Percentiles rank a stretch among this genome's conserved stretches.
Evolutionary conservation across 371 early-diverging fungal species (phyloP).

Genomic region (Saksenaea oblongispora): DNA sequence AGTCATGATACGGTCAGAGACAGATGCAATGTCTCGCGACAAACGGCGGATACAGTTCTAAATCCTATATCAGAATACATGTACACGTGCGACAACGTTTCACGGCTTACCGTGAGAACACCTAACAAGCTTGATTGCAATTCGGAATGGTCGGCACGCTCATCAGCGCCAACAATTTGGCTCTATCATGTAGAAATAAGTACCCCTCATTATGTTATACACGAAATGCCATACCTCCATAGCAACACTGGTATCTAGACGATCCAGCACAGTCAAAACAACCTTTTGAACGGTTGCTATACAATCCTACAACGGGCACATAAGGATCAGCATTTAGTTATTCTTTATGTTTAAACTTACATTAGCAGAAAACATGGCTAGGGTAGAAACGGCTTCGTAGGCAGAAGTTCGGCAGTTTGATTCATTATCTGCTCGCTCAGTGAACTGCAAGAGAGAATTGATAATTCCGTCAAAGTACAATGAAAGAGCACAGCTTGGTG

Average conservation of each 20-base stretch:
- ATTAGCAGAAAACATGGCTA: slow-evolving; percentile 68
- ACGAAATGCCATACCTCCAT: slow-evolving; percentile 45
- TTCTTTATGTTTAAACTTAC: slow-evolving; percentile 14
- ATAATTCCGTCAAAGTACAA: slow-evolving; percentile 81
- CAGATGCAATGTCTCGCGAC: slow-evolving; percentile 61
- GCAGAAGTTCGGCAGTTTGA: slow-evolving; percentile 86
- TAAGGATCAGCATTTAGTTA: slow-evolving; percentile 13
- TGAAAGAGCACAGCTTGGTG: slow-evolving; percentile 73
- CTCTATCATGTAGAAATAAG: slow-evolving; percentile 33
- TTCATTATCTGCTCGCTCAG: slow-evolving; percentile 71
- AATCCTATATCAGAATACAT: slow-evolving; percentile 9
- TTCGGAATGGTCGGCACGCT: slow-evolving; percentile 78
- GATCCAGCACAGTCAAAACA: slow-evolving; percentile 71
- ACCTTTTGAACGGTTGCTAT: slow-evolving; percentile 71
- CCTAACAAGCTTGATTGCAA: slow-evolving; percentile 89
- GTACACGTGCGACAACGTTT: slow-evolving; percentile 3
- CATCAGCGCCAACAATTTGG: slow-evolving; percentile 80
- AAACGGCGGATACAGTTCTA: slow-evolving; percentile 75
- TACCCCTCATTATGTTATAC: not conserved
- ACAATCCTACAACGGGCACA: slow-evolving; percentile 60
- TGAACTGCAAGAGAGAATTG: slow-evolving; percentile 72
- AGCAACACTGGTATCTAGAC: slow-evolving; percentile 71
- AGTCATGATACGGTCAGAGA: slow-evolving; percentile 90
- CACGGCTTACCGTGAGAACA: slow-evolving; percentile 68
- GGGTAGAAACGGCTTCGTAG: slow-evolving; percentile 88